Evolutionary conservation across 441 rosid genomes (phyloP), one percentile per base, ranked within the genome.

Genomic region (Gossypium davidsonii): DNA sequence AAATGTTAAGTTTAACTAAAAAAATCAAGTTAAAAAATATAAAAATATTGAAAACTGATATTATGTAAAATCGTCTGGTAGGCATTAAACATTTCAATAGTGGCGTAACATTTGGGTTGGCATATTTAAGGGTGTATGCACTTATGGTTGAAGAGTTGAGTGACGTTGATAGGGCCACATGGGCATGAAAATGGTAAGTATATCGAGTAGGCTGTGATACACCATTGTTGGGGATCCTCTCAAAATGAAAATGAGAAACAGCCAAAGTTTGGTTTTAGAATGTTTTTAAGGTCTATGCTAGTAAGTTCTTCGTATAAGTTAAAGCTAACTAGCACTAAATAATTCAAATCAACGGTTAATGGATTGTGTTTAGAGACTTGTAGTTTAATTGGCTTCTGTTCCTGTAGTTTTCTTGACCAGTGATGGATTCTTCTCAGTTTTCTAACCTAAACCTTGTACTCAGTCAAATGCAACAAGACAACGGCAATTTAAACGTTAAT

Each of bases 391-490:
- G 49, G 17, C 51, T 49, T 48, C 17, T 49, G 23, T 58, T 2
- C 12, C 53, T 65, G 62, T 12, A 53, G 42, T 67, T 72, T 75
- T 64, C 68, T 65, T 39, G 42, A 55, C 55, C 20, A 5, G 21
- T 39, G 64, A 53, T 49, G 52, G 18, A 26, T n/a, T 58, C 63
- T 58, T 25, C 17, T 58, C 15, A 58, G 39, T 26, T 21, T 21
- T 23, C 34, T 34, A n/a, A 67, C 58, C 18, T 48, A 49, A n/a
- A 25, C 23, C 58, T 25, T 48, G 6, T 48, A 25, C 42, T 17
- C 62, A 8, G 82, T 75, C 82, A 75, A 79, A 75, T 52, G 34
- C 76, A 60, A 72, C 59, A 31, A 8, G 1, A 53, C 58, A 53
- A 67, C 76, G 53, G 67, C n/a, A 61, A 15, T 26, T 44, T 67